Conservation (phyloP, 345 rosid species). For the Pistacia atlantica region DNA sequence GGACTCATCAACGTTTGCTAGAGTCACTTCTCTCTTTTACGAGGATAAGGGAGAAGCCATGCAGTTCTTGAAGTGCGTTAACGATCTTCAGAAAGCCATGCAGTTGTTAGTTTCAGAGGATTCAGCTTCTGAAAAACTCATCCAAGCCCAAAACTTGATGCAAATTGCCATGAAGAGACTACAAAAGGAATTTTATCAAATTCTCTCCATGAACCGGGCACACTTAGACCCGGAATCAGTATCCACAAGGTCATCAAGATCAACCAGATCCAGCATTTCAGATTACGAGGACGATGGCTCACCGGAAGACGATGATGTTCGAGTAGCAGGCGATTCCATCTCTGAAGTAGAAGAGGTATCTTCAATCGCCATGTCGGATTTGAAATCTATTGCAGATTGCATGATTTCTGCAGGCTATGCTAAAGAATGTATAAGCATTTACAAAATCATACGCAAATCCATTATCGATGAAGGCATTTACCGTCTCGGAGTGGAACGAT, state of each 20-base stretch:
- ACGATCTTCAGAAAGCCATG: slow-evolving; percentile 61
- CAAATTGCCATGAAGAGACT: slow-evolving; percentile 69
- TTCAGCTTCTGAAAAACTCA: slow-evolving; percentile 42
- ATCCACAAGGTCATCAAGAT: slow-evolving; percentile 62
- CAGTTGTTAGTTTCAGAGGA: slow-evolving; percentile 32
- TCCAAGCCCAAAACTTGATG: slow-evolving; percentile 56
- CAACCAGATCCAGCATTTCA: slow-evolving; percentile 54
- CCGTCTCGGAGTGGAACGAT: too few species aligned
- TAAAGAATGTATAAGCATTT: slow-evolving; percentile 56
- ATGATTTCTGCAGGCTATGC: slow-evolving; percentile 80
- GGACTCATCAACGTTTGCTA: slow-evolving; percentile 40
- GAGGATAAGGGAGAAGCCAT: slow-evolving; percentile 58
- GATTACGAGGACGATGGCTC: slow-evolving; percentile 33
- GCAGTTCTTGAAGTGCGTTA: slow-evolving; percentile 54
- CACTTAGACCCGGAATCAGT: slow-evolving; percentile 72
- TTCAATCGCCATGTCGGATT: slow-evolving; percentile 48
- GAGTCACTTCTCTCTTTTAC: slow-evolving; percentile 49
- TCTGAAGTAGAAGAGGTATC: slow-evolving; percentile 55
- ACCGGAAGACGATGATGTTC: slow-evolving; percentile 19
- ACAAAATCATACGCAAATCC: slow-evolving; percentile 24
- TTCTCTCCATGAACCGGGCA: slow-evolving; percentile 63
- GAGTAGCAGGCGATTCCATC: slow-evolving; percentile 36
- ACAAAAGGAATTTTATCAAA: slow-evolving; percentile 68
- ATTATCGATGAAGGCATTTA: too few species aligned
- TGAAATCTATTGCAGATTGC: slow-evolving; percentile 76